phyloP scores from a whole-genome alignment of 108 stramenopile species.

The Hondaea fermentalgiana region DNA sequence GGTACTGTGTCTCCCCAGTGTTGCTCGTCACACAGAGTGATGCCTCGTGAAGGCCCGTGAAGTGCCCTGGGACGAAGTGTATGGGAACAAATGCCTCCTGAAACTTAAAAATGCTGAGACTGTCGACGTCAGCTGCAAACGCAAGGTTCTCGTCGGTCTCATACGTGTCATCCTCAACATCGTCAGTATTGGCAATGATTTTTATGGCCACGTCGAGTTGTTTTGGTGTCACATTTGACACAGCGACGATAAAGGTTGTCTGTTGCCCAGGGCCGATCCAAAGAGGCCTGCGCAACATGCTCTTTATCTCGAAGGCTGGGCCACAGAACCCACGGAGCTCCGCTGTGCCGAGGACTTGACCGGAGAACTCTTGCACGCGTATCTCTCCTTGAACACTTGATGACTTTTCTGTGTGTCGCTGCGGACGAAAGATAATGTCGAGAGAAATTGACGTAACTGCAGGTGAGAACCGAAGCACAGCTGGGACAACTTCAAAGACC shows the following conservation, averaged over 20 bases:
- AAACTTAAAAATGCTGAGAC: background rate
- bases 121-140: background rate
- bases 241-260: background rate
- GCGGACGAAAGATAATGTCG: background rate
- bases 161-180: background rate
- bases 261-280: background rate
- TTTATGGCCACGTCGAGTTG: background rate
- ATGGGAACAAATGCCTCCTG: background rate
- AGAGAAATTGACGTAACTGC: background rate
- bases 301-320: background rate
- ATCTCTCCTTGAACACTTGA: background rate
- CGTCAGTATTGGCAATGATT: background rate
- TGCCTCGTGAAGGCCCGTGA: background rate
- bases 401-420: background rate
- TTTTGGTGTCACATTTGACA: background rate
- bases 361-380: background rate
- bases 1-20: background rate
- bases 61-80: background rate
- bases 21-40: background rate
- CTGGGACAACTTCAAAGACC: background rate
- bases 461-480: background rate
- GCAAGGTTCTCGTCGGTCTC: background rate
- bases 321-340: background rate
- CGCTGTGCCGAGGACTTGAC: background rate
- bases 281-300: background rate